These are phyloP conservation scores for Solanum arcanum DNA, from an alignment of 257 asterid species.

Conservation along the genomic window DNA sequence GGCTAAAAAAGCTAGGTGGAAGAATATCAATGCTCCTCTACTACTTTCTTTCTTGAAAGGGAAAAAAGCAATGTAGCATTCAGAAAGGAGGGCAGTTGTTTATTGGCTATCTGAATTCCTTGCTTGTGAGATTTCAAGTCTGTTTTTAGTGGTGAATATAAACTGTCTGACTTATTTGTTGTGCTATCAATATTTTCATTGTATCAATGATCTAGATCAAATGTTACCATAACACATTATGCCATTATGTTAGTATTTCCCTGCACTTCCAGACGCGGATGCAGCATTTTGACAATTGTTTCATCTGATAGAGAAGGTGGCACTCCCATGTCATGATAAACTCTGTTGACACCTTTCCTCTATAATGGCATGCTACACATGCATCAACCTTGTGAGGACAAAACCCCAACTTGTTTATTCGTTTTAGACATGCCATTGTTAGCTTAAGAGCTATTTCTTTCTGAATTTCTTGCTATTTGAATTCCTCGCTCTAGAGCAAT, in stretches of 20 bases:
- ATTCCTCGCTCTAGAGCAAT: too few species aligned
- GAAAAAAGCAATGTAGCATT: background rate
- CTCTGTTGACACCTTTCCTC: background rate
- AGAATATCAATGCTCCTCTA: background rate
- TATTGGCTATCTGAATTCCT: background rate
- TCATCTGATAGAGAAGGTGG: background rate
- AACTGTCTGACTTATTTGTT: background rate
- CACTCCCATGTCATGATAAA: background rate
- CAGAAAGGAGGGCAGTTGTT: background rate
- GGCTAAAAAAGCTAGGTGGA: background rate
- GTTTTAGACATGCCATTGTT: background rate
- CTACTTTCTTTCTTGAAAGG: background rate
- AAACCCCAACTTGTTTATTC: background rate
- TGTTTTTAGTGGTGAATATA: background rate
- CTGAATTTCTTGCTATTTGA: background rate
- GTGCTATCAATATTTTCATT: background rate
- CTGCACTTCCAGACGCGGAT: background rate
- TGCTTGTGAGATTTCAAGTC: background rate
- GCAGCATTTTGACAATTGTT: background rate
- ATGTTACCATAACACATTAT: background rate
- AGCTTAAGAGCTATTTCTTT: background rate
- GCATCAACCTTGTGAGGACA: background rate
- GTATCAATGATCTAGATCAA: background rate
- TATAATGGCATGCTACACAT: background rate
- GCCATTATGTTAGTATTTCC: background rate